Evolutionary conservation across 163 green algal species (phyloP).

Genomic region (Coccomyxa subellipsoidea): DNA sequence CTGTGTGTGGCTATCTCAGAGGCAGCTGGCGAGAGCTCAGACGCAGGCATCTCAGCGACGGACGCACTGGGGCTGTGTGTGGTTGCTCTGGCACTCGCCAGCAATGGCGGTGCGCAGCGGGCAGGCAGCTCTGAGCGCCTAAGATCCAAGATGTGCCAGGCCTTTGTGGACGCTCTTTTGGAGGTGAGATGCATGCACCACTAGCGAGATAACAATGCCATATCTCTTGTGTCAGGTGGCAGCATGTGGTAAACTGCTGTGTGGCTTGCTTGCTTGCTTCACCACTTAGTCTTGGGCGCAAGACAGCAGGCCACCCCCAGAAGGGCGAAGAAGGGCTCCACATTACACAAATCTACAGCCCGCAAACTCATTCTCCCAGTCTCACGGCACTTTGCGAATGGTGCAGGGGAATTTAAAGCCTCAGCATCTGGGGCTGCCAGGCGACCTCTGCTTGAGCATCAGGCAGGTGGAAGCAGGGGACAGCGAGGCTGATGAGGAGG

Average conservation of each 20-base stretch:
- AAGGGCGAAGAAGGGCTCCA: too few relatives aligned
- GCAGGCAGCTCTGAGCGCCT: background rate
- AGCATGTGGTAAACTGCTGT: background rate
- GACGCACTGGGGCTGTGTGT: slow-evolving; percentile 13
- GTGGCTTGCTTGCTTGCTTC: background rate
- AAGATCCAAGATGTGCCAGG: background rate
- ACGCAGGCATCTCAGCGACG: background rate
- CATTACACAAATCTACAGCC: too few relatives aligned
- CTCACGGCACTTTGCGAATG: too few relatives aligned
- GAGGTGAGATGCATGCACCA: background rate
- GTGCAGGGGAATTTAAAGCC: background rate
- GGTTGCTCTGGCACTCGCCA: slow-evolving; percentile 18
- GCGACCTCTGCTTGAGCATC: background rate
- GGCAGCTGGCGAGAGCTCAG: background rate
- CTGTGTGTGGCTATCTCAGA: background rate
- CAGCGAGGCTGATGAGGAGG: background rate
- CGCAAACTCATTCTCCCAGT: too few relatives aligned
- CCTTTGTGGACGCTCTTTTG: background rate
- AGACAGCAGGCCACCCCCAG: too few relatives aligned
- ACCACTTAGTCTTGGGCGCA: too few relatives aligned
- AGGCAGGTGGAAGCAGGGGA: background rate
- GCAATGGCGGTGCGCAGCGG: background rate
- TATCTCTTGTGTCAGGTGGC: too few relatives aligned
- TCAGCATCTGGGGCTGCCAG: background rate
- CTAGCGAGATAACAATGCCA: too few relatives aligned